Percentiles rank a stretch among this genome's conserved stretches.
Conservation (phyloP, 2,329 filamentous ascomycete genomes). For the Chrysoporthe cubensis region DNA sequence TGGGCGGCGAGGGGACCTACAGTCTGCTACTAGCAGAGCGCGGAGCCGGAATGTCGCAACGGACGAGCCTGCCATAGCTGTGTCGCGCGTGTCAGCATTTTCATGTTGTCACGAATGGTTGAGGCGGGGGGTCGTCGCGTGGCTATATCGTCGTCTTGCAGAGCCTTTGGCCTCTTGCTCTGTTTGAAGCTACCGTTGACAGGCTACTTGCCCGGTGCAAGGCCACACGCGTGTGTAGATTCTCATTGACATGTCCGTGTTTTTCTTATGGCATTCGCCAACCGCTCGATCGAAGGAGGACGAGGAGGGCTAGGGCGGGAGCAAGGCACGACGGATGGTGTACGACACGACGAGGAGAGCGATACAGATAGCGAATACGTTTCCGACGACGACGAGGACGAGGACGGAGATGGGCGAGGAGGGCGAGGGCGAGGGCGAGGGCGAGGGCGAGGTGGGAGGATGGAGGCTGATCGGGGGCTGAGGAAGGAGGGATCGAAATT, state of each 20-base stretch:
- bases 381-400: constrained; percentile 29
- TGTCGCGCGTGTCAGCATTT: constrained; percentile 51
- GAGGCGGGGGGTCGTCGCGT: constrained; percentile 36
- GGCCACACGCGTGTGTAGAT: constrained; percentile 24
- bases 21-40: constrained; percentile 91
- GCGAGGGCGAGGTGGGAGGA: constrained; percentile 30
- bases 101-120: constrained; percentile 39
- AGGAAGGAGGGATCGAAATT: constrained; percentile 65
- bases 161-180: constrained; percentile 31
- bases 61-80: constrained; percentile 96
- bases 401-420: constrained; percentile 30
- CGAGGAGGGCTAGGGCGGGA: constrained; percentile 39
- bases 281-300: constrained; percentile 52
- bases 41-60: constrained; percentile 96
- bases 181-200: constrained; percentile 35
- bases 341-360: constrained; percentile 38
- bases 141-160: constrained; percentile 35
- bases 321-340: constrained; percentile 29
- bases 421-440: constrained; percentile 25
- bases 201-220: constrained; percentile 44
- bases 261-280: constrained; percentile 40
- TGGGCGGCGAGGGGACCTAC: constrained; percentile 64
- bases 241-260: constrained; percentile 28
- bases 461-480: constrained; percentile 32
- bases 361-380: constrained; percentile 32